These are phyloP conservation scores for Onygenales sp. DNA, from an alignment of 2,329 filamentous ascomycete genomes.

Conservation along the genomic window DNA sequence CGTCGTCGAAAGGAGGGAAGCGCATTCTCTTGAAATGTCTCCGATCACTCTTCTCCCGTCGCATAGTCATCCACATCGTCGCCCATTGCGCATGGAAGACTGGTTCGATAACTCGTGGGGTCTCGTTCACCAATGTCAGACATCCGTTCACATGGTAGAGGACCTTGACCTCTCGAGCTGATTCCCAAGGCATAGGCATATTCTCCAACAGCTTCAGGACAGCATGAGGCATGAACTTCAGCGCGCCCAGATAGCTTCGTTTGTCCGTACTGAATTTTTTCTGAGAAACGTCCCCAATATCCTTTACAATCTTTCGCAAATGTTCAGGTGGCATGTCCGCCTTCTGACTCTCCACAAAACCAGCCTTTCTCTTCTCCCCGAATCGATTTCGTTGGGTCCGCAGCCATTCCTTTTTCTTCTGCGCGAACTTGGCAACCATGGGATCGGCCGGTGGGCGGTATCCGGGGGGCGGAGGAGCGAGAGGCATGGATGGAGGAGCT, in stretches of 20 bases:
- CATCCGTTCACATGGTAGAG: conserved; percentile 98
- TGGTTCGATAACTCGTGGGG: conserved; percentile 90
- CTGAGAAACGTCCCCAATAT: conserved; percentile 98
- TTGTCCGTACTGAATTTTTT: conserved; percentile 99
- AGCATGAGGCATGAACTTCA: conserved; percentile 99
- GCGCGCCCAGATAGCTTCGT: conserved; percentile 87
- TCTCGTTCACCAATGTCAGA: conserved; percentile 92
- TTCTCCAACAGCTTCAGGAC: conserved; percentile 96
- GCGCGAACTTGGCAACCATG: conserved; percentile 84
- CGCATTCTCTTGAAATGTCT: conserved; percentile 97
- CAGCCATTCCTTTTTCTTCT: conserved; percentile 99
- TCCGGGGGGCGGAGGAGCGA: conserved; percentile 72
- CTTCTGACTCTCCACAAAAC: conserved; percentile 96
- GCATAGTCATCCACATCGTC: conserved; percentile 98
- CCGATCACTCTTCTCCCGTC: conserved; percentile 92
- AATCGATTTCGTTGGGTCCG: conserved; percentile 84
- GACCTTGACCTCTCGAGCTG: conserved; percentile 89
- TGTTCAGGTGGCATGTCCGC: conserved; percentile 98
- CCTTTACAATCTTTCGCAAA: conserved; percentile 93
- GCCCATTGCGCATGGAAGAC: conserved; percentile 99
- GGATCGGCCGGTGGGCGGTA: conserved; percentile 73
- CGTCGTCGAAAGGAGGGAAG: conserved; percentile 96
- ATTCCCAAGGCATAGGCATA: conserved; percentile 99
- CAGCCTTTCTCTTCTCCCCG: conserved; percentile 90
- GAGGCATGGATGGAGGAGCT: conserved; percentile 42